Base-by-base conservation (phyloP, 345 rosid species). In the Bruguiera parviflora region DNA sequence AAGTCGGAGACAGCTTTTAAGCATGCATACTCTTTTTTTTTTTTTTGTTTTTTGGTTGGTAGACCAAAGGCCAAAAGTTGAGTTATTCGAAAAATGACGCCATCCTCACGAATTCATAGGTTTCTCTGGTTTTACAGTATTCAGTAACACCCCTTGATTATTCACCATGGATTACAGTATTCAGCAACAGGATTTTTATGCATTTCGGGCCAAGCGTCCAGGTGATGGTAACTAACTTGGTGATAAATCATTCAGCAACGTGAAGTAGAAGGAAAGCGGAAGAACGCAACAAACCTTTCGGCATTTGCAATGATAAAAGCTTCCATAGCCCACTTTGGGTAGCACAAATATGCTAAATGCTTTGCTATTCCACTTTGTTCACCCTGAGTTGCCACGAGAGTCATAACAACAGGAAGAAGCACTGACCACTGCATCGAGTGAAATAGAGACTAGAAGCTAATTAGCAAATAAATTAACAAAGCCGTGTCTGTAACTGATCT, bases 241-340 rank as follows among this genome's bases (percentile, higher is more conserved):
- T 11, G 29, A 62, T 5, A 37, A 62, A 37, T 22, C 6, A 0
- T 62, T 22, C 19, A 22, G 51, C 39, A 1, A 62, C 7, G 21
- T 19, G 27, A 57, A 57, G 21, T 25, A 57, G 19, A 27, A 56
- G 53, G 37, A 56, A 25, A 55, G 5, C 4, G 29, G 10, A 57
- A 68, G 43, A 25, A 19, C 21, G 22, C 20, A 5, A 59, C 75
- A 13, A 65, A 82, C 96, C 86, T 84, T 83, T 89, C 80, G 28
- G 98, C 90, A 49, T 90, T 90, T 59, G 87, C 88, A 63, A 93
- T 83, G 53, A 87, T 79, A 74, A 89, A 90, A 77, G 87, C 96
- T 74, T 90, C 96, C 68, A 90, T 79, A 35, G 93, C 89, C 98
- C 96, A 92, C 57, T 84, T 90, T 8, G 98, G 85, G 79, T 87